These are phyloP conservation scores for Emiliania huxleyi DNA, from an alignment of 78 protist species.

Conservation along the genomic window DNA sequence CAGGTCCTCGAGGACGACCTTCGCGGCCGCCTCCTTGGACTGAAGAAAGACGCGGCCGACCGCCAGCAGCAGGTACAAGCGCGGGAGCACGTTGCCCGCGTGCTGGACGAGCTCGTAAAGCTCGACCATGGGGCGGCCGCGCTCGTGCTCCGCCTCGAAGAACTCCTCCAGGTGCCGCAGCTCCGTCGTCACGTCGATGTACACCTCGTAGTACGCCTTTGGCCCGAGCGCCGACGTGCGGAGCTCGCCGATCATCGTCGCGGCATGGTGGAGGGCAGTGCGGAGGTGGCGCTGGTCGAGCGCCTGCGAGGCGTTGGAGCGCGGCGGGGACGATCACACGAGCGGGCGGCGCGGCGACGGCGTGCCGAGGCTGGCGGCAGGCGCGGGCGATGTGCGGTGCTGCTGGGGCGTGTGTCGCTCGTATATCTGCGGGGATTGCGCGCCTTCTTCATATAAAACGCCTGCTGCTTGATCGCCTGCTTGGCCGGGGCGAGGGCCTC, in stretches of 20 bases:
- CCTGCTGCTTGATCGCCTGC: too few species aligned
- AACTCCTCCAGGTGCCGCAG: slow-evolving; percentile 79
- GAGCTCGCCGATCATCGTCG: slow-evolving; percentile 85
- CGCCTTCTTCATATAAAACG: too few species aligned
- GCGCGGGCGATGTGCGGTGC: too few species aligned
- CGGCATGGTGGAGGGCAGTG: slow-evolving; percentile 87
- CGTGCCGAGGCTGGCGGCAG: too few species aligned
- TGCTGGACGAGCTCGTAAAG: slow-evolving; percentile 96
- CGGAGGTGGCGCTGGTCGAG: slow-evolving; percentile 68
- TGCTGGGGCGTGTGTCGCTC: too few species aligned
- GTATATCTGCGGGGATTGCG: too few species aligned
- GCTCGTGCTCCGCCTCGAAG: slow-evolving; percentile 69
- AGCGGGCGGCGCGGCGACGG: too few species aligned
- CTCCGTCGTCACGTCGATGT: slow-evolving; percentile 60
- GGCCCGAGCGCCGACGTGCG: slow-evolving; percentile 88
- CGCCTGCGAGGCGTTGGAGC: too few species aligned
- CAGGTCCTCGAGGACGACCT: slow-evolving; percentile 73
- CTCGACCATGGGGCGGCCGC: slow-evolving; percentile 69
- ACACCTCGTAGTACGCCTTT: slow-evolving; percentile 47
- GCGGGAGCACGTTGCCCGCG: slow-evolving; percentile 92
- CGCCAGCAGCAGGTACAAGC: slow-evolving; percentile 82
- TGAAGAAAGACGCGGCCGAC: slow-evolving; percentile 82
- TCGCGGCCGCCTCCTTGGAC: slow-evolving; percentile 84
- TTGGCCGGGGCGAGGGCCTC: too few species aligned
- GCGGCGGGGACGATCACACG: too few species aligned